Base-by-base conservation (phyloP, 257 asterid species). In the Eustoma russellianum region DNA sequence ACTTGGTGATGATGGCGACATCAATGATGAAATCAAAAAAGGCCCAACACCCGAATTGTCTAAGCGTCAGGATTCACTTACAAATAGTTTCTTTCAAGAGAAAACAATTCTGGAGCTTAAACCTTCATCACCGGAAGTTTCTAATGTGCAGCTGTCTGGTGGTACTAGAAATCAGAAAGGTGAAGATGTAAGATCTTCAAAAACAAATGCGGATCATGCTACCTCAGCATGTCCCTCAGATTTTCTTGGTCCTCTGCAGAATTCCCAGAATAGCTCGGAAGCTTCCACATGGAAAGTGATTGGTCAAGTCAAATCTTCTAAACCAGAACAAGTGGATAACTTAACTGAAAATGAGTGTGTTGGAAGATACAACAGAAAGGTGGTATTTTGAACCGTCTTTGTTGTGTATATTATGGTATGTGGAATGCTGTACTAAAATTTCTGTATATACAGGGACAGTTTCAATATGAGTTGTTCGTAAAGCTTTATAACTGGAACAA, bases 401-500 rank as follows among this genome's bases (percentile, higher is more conserved):
- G 28, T n/a, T 41, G 17, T 62, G 41, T 43, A 45, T 46, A 12
- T 9, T 63, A 9, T 11, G 40, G 17, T 13, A 34, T 61, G 3
- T 46, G 1, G 57, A 46, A 41, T 33, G 19, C 48, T 10, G 17
- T 51, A 41, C 57, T 67, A 66, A 44, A 49, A 46, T 16, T 34
- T 60, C 16, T 64, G 67, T 62, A 54, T 56, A 66, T 66, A 53
- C 83, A 88, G 96, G 93, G 83, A 40, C 75, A 73, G 17, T 83
- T 86, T 64, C 72, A 88, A 5, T 85, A 84, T 28, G 90, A 88
- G 40, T 67, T 64, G 58, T 88, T 88, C 63, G 90, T 88, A 71
- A 80, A 78, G 81, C 95, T 88, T 53, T 80, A 82, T 68, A 70
- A 78, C 44, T 76, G 84, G 81, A 85, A 76, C 59, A 68, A 74